Base-by-base conservation (phyloP, 108 stramenopile species). In the Epithemia pelagica region DNA sequence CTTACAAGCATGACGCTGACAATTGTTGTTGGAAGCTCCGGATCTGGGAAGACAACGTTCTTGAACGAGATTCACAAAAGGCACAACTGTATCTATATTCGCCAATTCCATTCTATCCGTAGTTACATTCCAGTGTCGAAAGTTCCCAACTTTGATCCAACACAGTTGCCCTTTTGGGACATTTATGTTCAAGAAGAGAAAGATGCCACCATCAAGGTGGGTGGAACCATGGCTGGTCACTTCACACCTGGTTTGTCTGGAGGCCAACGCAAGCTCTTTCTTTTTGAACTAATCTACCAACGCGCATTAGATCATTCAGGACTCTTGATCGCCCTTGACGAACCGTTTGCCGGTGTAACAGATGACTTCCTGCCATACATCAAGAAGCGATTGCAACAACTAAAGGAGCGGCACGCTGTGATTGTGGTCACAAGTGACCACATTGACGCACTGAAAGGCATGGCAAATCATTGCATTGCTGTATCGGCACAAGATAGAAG, bases 331-430 rank as follows among this genome's bases (percentile, higher is more conserved):
- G 73, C 78, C 7, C 56, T 87, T 23, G 86, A 87, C 69, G 86
- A 87, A 62, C 86, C 86, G 19, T 87, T 87, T 65, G 86, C 85
- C 20, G 85, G 85, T 27, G 81, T 87, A 1, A 87, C 86, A 0
- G 87, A 88, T 68, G 87, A 88, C 67, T 88, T 88, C 71, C 79
- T 88, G 22, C 87, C 87, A 1, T 88, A 75, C 33, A 82, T 88
- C 55, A 61, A 75, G 8, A 69, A 67, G 0, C 79, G 87, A 10
- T 64, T 88, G 32, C 72, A 76, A 52, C 65, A 76, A 46, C 71
- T 88, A 77, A 57, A 78, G 21, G 54, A 81, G 46, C 72, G 72
- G 8, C 83, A 88, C 64, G 82, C 82, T 62, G 78, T 88, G 46
- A 52, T 88, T 30, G 60, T 88, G 61, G 87, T 88, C 0, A 88